A percentile compares a stretch with the other conserved stretches of the same genome.
phyloP scores from a whole-genome alignment of 306 rosid species.

The Carpinus fangiana region DNA sequence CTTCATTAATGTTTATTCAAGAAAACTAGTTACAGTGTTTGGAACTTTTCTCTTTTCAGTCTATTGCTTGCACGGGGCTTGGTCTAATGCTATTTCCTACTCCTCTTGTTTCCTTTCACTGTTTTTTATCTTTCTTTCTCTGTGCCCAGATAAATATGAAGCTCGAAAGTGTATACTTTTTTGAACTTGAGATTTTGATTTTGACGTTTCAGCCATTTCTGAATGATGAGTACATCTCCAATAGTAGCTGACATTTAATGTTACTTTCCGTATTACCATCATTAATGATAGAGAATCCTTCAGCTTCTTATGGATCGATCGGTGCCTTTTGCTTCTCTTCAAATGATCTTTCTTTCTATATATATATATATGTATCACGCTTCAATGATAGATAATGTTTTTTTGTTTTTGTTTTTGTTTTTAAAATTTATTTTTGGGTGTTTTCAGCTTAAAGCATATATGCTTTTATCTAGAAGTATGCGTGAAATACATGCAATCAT shows the following conservation, averaged over 20 bases:
- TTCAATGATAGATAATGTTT: background rate
- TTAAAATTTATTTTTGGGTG: background rate
- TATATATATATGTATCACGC: background rate
- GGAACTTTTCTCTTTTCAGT: constrained; percentile 34
- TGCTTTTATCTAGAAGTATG: background rate
- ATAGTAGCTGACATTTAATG: constrained; percentile 31
- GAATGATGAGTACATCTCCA: constrained; percentile 27
- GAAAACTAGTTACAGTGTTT: constrained; percentile 28
- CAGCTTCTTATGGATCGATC: background rate
- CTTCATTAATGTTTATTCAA: constrained; percentile 11
- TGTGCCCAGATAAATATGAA: constrained; percentile 24
- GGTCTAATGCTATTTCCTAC: constrained; percentile 19
- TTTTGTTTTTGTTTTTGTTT: background rate
- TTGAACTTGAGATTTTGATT: constrained; percentile 41
- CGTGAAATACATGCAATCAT: background rate
- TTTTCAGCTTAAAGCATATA: background rate
- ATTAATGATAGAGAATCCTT: constrained; percentile 13
- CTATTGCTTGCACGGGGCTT: constrained; percentile 17
- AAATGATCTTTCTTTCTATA: background rate
- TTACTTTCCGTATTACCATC: constrained; percentile 19
- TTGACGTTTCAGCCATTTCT: constrained; percentile 42
- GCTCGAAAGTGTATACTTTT: constrained; percentile 29
- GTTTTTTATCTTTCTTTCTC: background rate
- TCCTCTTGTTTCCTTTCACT: constrained; percentile 27
- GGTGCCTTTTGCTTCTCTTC: constrained; percentile 3